Evolutionary conservation across 2,329 filamentous ascomycete species (phyloP).

Genomic region (Penicillium aurantiogriseum): DNA sequence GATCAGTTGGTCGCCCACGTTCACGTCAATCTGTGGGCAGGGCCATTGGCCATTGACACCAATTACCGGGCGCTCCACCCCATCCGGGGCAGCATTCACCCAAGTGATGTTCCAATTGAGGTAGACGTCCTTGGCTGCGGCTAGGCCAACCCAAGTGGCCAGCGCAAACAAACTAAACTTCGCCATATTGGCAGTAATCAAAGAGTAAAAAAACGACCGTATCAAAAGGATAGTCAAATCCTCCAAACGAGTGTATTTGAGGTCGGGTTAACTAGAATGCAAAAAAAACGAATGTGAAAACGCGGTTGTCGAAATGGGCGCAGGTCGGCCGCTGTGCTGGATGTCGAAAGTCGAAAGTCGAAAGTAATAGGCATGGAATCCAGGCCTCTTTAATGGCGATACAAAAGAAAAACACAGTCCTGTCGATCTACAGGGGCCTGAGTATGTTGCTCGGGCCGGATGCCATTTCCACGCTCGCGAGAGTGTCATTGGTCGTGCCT

Average conservation of each 20-base stretch:
- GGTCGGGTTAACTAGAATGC: slow-evolving; percentile 8
- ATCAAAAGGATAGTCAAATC: slow-evolving; percentile 17
- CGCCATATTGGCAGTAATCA: slow-evolving; percentile 16
- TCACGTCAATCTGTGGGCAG: slow-evolving; percentile 56
- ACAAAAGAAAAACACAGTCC: not conserved
- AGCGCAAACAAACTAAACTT: slow-evolving; percentile 20
- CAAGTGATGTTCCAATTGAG: slow-evolving; percentile 63
- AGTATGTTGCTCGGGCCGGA: slow-evolving; percentile 12
- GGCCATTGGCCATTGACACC: slow-evolving; percentile 78
- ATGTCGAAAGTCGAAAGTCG: not conserved
- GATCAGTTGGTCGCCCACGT: slow-evolving; percentile 39
- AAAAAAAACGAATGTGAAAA: slow-evolving; percentile 9
- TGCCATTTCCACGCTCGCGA: not conserved
- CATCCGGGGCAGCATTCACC: slow-evolving; percentile 71
- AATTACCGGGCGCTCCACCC: slow-evolving; percentile 62
- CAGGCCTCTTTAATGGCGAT: slow-evolving; percentile 16
- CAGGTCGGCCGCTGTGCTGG: slow-evolving; percentile 15
- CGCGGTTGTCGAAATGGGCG: slow-evolving; percentile 17
- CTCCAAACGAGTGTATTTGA: slow-evolving; percentile 9
- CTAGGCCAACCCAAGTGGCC: slow-evolving; percentile 20
- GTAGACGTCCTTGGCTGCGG: slow-evolving; percentile 24
- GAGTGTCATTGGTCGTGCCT: slow-evolving; percentile 10
- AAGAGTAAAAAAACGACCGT: slow-evolving; percentile 12
- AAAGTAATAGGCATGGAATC: not conserved
- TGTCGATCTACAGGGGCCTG: slow-evolving; percentile 21